phyloP scores from a whole-genome alignment of 495 filamentous ascomycete species.

The Aspergillus campestris region DNA sequence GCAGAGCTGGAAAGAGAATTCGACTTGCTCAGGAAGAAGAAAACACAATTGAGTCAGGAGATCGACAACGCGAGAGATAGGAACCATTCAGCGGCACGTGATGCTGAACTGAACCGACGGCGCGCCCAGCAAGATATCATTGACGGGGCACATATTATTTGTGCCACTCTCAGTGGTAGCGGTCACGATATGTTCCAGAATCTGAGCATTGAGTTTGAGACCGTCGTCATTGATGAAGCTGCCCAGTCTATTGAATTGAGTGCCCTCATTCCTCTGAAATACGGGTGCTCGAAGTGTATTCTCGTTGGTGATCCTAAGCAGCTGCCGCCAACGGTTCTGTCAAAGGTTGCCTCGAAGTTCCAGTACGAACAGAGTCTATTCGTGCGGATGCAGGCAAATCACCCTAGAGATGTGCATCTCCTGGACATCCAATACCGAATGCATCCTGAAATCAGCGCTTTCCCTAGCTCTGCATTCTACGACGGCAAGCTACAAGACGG shows the following conservation, averaged over 20 bases:
- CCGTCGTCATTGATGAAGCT: slow-evolving; percentile 95
- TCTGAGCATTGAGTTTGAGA: slow-evolving; percentile 93
- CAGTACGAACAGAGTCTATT: slow-evolving; percentile 98
- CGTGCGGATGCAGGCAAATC: slow-evolving; percentile 92
- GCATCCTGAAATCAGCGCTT: slow-evolving; percentile 90
- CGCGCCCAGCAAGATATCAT: slow-evolving; percentile 86
- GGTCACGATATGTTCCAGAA: slow-evolving; percentile 97
- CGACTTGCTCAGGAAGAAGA: slow-evolving; percentile 64
- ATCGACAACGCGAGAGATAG: slow-evolving; percentile 82
- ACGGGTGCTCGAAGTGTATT: slow-evolving; percentile 93
- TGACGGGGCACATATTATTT: slow-evolving; percentile 83
- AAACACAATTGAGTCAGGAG: slow-evolving; percentile 62
- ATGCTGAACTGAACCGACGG: slow-evolving; percentile 76
- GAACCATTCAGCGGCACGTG: slow-evolving; percentile 64
- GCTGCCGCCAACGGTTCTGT: slow-evolving; percentile 89
- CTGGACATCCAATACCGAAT: slow-evolving; percentile 97
- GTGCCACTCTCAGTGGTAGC: slow-evolving; percentile 88
- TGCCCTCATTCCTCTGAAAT: slow-evolving; percentile 93
- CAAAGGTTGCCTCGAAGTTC: slow-evolving; percentile 82
- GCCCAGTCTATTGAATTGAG: slow-evolving; percentile 97
- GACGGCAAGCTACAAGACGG: slow-evolving; percentile 81
- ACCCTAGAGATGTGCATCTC: slow-evolving; percentile 82
- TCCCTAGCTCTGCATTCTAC: slow-evolving; percentile 88
- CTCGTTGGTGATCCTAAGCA: slow-evolving; percentile 97
- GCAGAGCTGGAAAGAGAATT: slow-evolving; percentile 68